Conservation (phyloP, 2,329 filamentous ascomycete species). For the Cladosporium phlei region DNA sequence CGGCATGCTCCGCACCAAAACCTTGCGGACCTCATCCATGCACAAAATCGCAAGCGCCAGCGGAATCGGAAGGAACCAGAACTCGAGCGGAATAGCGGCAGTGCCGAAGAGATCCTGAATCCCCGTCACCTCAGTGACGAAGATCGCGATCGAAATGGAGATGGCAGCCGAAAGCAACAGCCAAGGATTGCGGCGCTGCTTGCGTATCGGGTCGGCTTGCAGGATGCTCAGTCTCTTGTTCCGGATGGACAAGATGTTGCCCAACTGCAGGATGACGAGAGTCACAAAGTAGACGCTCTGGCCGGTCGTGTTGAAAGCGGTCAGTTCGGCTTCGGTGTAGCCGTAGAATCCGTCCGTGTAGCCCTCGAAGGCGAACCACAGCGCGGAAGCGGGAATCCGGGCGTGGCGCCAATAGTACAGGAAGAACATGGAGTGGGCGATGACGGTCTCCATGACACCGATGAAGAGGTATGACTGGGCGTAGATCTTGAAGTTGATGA, state of each 20-base stretch:
- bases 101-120: constrained; percentile 48
- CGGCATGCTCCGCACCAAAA: constrained; percentile 45
- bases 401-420: constrained; percentile 48
- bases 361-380: constrained; percentile 49
- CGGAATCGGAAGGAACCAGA: constrained; percentile 50
- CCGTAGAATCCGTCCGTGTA: constrained; percentile 49
- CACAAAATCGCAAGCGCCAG: constrained; percentile 47
- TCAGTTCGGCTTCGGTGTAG: constrained; percentile 44
- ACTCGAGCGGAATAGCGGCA: constrained; percentile 48
- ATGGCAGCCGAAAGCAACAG: constrained; percentile 41
- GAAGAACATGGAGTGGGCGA: constrained; percentile 52
- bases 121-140: constrained; percentile 50
- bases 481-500: constrained; percentile 51
- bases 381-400: constrained; percentile 43
- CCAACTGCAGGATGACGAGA: constrained; percentile 51
- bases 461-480: constrained; percentile 50
- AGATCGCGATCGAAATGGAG: constrained; percentile 49
- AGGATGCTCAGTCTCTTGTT: constrained; percentile 50
- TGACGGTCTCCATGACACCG: constrained; percentile 48
- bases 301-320: constrained; percentile 46
- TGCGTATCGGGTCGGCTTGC: constrained; percentile 45
- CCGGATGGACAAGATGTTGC: constrained; percentile 48
- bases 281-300: constrained; percentile 54
- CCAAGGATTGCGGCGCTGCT: constrained; percentile 44
- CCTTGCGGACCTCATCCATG: constrained; percentile 52